These are phyloP conservation scores for Trichomonas tenax DNA, from an alignment of 208 protist species.

Conservation along the genomic window DNA sequence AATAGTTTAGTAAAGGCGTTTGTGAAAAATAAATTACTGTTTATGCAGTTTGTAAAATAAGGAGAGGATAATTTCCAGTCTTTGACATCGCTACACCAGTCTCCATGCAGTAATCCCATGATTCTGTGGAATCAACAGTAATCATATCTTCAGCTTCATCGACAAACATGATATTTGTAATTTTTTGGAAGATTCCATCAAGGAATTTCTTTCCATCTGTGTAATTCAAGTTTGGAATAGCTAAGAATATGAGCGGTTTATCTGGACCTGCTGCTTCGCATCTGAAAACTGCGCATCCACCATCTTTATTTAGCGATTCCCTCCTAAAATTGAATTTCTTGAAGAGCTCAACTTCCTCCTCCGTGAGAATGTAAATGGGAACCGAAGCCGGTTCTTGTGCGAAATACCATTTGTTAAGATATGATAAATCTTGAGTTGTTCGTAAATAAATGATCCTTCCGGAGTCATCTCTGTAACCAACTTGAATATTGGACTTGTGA, in stretches of 20 bases:
- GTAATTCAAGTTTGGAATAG: neutral
- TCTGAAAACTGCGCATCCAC: neutral
- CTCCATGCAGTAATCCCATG: neutral
- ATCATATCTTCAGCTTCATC: conserved; percentile 15
- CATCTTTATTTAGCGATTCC: neutral
- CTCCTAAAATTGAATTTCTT: neutral
- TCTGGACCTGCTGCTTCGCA: neutral
- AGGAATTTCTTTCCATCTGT: neutral
- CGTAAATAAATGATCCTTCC: neutral
- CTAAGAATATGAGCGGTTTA: neutral
- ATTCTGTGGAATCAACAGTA: neutral
- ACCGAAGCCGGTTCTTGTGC: neutral
- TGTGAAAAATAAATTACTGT: neutral
- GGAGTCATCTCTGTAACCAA: neutral
- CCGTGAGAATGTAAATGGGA: neutral
- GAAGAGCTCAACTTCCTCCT: neutral
- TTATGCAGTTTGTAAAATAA: neutral
- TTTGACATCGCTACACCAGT: neutral
- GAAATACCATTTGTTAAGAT: neutral
- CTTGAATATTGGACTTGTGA: neutral
- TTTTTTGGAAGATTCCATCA: neutral
- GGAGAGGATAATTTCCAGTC: neutral
- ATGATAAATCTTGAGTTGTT: neutral
- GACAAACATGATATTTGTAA: neutral
- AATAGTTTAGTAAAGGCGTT: too few species aligned